Base-by-base conservation (phyloP, 2,329 filamentous ascomycete species). In the Monosporascus sp. region DNA sequence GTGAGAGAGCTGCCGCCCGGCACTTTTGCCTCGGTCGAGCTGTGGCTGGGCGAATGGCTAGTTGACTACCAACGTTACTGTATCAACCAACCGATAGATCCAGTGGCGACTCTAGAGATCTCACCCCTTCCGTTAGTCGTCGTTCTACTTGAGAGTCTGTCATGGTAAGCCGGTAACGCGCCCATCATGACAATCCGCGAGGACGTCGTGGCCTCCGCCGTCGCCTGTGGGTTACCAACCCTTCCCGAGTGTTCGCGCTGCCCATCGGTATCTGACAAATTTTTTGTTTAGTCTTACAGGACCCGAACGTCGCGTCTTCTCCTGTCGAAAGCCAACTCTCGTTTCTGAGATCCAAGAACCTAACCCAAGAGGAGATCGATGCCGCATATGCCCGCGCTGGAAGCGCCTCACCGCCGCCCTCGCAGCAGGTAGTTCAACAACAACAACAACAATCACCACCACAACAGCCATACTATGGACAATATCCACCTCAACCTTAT, bases 291-390 rank as follows among this genome's bases (percentile, higher is more conserved):
- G 91, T 99, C 73, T 85, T 99, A 56, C 91, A 95, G 75, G 94
- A 99, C 70, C 92, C 94, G 11, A 95, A 87, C 50, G 93, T 99
- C 62, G 85, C 91, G 38, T 84, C 85, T 9, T 93, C 94, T 5
- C 88, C 94, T n/a, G 76, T 96, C 57, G 94, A 97, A 67, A 97
- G 94, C 73, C 86, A 91, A 60, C 83, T 97, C 55, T 88, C 91
- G 8, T 99, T 99, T 64, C 80, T 99, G 20, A 90, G 92, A 71
- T 95, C 92, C 7, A 99, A 99, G 75, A 97, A 99, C 71, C 81
- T 99, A 52, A 97, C 93, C 1, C 89, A 94, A 70, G 93, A 97
- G 73, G 95, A 99, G 74, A 88, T 99, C 65, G 90, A 94, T 67
- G 79, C 84, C 38, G 89, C 95, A 17, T 81, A 99, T 61, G 81